Conservation (phyloP, 176 grass and related monocot species). For the Zea luxurians region DNA sequence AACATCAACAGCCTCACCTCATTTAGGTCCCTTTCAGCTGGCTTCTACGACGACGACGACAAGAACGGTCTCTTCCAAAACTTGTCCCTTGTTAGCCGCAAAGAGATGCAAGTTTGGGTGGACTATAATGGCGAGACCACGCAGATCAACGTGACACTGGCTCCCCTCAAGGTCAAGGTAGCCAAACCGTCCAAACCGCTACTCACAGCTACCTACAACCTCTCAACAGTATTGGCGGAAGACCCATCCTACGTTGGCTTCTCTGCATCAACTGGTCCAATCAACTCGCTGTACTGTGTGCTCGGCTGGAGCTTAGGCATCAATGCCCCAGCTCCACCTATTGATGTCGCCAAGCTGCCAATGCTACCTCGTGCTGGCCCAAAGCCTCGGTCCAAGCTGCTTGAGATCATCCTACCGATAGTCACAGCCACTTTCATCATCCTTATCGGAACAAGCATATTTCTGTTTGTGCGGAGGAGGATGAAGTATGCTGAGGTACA, state of each 20-base stretch:
- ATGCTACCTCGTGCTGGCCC: constrained; percentile 10
- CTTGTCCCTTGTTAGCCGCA: constrained; percentile 18
- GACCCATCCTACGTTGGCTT: constrained; percentile 33
- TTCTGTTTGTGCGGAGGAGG: background rate
- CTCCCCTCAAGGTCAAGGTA: background rate
- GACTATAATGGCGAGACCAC: constrained; percentile 20
- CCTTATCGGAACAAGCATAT: background rate
- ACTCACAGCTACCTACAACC: background rate
- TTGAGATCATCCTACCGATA: constrained; percentile 24
- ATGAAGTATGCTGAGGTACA: constrained; percentile 17
- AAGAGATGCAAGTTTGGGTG: constrained; percentile 39
- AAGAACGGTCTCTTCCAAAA: background rate
- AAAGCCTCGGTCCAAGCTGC: constrained; percentile 11
- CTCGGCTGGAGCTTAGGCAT: constrained; percentile 43
- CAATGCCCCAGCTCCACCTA: background rate
- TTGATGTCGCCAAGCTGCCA: constrained; percentile 22
- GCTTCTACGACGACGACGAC: constrained; percentile 24
- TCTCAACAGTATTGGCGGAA: constrained; percentile 25
- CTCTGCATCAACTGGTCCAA: constrained; percentile 32
- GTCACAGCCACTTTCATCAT: constrained; percentile 13
- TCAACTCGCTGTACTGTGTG: constrained; percentile 19
- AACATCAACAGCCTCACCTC: constrained; percentile 26
- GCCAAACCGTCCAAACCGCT: background rate
- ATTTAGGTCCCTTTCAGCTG: background rate
- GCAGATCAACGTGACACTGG: constrained; percentile 28